Percentiles rank a stretch among this genome's conserved stretches.
Conservation (phyloP, 2,329 filamentous ascomycete species). For the Curvularia verruculosa region DNA sequence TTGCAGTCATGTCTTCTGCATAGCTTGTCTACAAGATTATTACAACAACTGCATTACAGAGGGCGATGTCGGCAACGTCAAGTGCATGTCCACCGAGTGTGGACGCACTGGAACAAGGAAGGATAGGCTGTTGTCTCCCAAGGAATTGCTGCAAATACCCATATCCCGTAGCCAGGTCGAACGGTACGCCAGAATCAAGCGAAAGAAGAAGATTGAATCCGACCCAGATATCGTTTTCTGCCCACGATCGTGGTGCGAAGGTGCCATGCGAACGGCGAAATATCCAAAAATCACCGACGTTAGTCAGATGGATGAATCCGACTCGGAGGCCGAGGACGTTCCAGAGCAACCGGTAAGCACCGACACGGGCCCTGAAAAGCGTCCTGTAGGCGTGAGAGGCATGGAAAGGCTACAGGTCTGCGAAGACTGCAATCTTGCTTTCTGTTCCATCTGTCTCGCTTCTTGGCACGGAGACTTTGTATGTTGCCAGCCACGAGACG, state of each 20-base stretch:
- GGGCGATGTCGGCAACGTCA: slow-evolving; percentile 78
- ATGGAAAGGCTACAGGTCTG: slow-evolving; percentile 79
- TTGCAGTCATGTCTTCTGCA: slow-evolving; percentile 91
- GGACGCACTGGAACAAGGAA: slow-evolving; percentile 39
- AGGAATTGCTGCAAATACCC: slow-evolving; percentile 69
- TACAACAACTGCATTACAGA: slow-evolving; percentile 88
- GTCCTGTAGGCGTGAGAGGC: slow-evolving; percentile 53
- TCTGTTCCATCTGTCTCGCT: slow-evolving; percentile 75
- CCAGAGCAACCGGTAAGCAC: slow-evolving; percentile 11
- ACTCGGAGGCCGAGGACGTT: slow-evolving; percentile 46
- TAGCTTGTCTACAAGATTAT: slow-evolving; percentile 84
- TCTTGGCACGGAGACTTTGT: slow-evolving; percentile 94
- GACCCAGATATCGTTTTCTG: slow-evolving; percentile 94
- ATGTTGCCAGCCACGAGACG: slow-evolving; percentile 70
- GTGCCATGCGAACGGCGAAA: slow-evolving; percentile 69
- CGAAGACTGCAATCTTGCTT: slow-evolving; percentile 75
- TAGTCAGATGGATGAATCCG: slow-evolving; percentile 47
- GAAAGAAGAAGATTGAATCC: slow-evolving; percentile 89
- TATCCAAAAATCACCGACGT: slow-evolving; percentile 56
- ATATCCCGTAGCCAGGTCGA: slow-evolving; percentile 70
- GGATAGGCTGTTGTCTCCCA: slow-evolving; percentile 75
- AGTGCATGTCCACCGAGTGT: slow-evolving; percentile 81
- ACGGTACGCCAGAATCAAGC: slow-evolving; percentile 86
- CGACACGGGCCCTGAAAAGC: slow-evolving; percentile 29
- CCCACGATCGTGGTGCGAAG: slow-evolving; percentile 89